A percentile compares a stretch with the other conserved stretches of the same genome.
These are phyloP conservation scores for Leccinum incarnatum DNA, from an alignment of 768 basidiomycete species.

Conservation along the genomic window DNA sequence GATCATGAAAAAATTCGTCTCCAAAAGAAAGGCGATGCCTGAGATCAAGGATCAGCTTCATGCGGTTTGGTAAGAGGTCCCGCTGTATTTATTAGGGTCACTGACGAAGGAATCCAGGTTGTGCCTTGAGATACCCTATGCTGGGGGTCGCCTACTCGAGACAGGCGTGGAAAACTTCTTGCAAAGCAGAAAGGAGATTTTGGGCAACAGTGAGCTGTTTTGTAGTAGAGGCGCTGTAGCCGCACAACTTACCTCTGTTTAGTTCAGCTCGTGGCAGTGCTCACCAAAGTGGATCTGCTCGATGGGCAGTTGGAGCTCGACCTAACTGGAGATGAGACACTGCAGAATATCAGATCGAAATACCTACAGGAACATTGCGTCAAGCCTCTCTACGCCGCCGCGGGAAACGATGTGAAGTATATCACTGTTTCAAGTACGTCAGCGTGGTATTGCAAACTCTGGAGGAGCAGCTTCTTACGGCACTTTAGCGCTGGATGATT, in stretches of 20 bases:
- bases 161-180: constrained; percentile 14
- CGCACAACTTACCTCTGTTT: not conserved
- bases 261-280: constrained; percentile 10
- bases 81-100: not conserved
- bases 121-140: constrained; percentile 14
- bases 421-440: constrained; percentile 14
- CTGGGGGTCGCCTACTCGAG: constrained; percentile 17
- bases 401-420: not conserved
- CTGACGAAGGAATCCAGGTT: constrained; percentile 11
- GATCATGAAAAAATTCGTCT: not conserved
- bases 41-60: constrained; percentile 9
- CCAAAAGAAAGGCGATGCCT: not conserved
- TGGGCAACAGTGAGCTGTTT: constrained; percentile 6
- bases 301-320: constrained; percentile 5
- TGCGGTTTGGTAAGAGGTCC: constrained; percentile 10
- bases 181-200: constrained; percentile 1
- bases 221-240: constrained; percentile 3
- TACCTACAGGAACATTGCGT: constrained; percentile 1
- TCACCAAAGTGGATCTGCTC: constrained; percentile 16
- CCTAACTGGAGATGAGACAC: not conserved
- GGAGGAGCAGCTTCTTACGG: not conserved
- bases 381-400: not conserved
- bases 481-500: constrained; percentile 4
- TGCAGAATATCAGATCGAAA: not conserved
- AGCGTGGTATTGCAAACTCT: not conserved